A percentile compares a stretch with the other conserved stretches of the same genome.
Evolutionary conservation across 768 basidiomycete species (phyloP).

Genomic region (Leccinum rimulosum): DNA sequence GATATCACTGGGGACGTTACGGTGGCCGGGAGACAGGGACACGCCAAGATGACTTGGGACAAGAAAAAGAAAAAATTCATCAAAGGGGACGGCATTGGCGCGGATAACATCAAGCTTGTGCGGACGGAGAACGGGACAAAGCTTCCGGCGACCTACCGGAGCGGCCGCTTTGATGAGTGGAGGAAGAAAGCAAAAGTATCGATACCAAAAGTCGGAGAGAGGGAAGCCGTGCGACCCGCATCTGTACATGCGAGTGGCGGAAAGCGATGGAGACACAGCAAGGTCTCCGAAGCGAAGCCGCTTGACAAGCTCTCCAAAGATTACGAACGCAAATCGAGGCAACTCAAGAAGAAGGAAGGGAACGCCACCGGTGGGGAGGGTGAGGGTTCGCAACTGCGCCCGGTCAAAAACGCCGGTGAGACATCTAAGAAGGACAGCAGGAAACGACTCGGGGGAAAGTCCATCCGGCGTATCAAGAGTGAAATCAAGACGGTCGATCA

Average conservation of each 20-base stretch:
- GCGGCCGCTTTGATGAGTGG: slow-evolving; percentile 96
- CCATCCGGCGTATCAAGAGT: slow-evolving; percentile 62
- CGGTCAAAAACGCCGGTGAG: slow-evolving; percentile 31
- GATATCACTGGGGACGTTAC: slow-evolving; percentile 77
- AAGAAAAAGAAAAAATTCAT: slow-evolving; percentile 95
- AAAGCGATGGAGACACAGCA: slow-evolving; percentile 73
- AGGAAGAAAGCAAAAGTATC: slow-evolving; percentile 70
- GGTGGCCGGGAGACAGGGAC: slow-evolving; percentile 56
- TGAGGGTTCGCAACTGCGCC: slow-evolving; percentile 20
- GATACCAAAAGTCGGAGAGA: slow-evolving; percentile 82
- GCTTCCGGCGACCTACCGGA: slow-evolving; percentile 88
- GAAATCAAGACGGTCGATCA: slow-evolving; percentile 88
- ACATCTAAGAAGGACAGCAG: slow-evolving; percentile 29
- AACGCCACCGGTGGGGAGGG: slow-evolving; percentile 25
- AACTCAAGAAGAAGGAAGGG: slow-evolving; percentile 55
- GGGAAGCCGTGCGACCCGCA: slow-evolving; percentile 48
- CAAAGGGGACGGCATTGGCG: slow-evolving; percentile 77
- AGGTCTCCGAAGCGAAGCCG: slow-evolving; percentile 62
- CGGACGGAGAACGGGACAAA: slow-evolving; percentile 89
- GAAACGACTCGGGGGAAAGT: slow-evolving; percentile 57
- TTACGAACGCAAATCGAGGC: slow-evolving; percentile 72
- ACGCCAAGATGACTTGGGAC: slow-evolving; percentile 77
- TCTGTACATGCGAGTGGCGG: slow-evolving; percentile 39
- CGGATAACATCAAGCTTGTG: slow-evolving; percentile 93
- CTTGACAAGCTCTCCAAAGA: slow-evolving; percentile 69